phyloP scores from a whole-genome alignment of 345 rosid species.

The Citrus reticulata region DNA sequence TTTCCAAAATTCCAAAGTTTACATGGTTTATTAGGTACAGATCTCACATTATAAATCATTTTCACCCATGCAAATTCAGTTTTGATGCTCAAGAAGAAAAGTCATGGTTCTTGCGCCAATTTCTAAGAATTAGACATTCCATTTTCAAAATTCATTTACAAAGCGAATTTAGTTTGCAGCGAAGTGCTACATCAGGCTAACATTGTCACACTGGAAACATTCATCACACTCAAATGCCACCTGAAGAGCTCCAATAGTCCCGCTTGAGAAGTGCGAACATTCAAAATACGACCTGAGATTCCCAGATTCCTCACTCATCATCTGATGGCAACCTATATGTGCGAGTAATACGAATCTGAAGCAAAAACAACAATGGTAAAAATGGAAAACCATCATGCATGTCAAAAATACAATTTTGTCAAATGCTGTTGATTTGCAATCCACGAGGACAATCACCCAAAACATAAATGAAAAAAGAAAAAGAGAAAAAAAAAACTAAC shows the following conservation, averaged over 20 bases:
- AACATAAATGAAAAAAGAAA: neutral
- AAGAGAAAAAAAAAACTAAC: neutral
- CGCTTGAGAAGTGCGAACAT: neutral
- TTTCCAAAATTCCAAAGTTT: neutral
- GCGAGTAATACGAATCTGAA: slow-evolving; percentile 76
- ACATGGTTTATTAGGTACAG: neutral
- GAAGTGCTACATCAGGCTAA: neutral
- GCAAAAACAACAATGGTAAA: neutral
- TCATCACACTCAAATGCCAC: neutral
- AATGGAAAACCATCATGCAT: neutral
- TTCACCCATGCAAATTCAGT: neutral
- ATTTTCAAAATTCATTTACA: slow-evolving; percentile 1
- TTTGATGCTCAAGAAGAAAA: neutral
- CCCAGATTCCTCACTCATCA: slow-evolving; percentile 22
- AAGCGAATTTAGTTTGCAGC: neutral
- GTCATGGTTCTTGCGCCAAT: neutral
- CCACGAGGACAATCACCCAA: neutral
- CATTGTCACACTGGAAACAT: neutral
- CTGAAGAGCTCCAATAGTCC: neutral
- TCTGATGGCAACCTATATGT: slow-evolving; percentile 49
- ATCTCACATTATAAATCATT: neutral
- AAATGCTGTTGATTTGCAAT: neutral
- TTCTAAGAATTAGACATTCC: neutral
- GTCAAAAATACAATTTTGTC: neutral
- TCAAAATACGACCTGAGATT: neutral